Evolutionary conservation across 176 grass and related monocot species (phyloP), one percentile per base, ranked within the genome.

Genomic region (Aechmea fasciata): DNA sequence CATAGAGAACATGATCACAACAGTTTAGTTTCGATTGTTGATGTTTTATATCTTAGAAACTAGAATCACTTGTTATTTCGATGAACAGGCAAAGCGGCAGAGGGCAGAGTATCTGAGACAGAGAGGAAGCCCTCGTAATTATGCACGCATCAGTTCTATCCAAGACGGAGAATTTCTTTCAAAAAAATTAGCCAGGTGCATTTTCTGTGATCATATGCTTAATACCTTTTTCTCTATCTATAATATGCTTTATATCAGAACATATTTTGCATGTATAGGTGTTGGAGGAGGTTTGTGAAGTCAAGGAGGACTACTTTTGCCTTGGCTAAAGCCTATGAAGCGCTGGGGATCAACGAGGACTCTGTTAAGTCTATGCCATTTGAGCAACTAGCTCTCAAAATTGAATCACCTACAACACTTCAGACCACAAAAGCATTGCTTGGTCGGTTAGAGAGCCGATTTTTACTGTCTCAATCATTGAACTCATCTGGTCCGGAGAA

Each of bases 51-150:
- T 63, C 53, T 64, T 67, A 72, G 24, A 69, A 54, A 49, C 57
- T 67, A 72, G 24, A 69, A 54, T 22, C 14, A 59, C 64, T 48
- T 10, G 51, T 52, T 52, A 69, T 69, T 55, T 77, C 24, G 48
- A 48, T 49, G 11, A 67, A 63, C 78, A 96, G 91, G 94, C 94
- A 0, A 90, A 84, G 70, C 68, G 70, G 63, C 83, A 99, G 73
- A 90, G 94, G 74, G 86, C 84, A 63, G 94, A 99, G 20, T 93
- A 88, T 85, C 77, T 99, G 69, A 99, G 73, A 83, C 84, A 93
- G 70, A 84, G 90, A 77, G 87, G 82, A 80, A 93, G 87, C 67
- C 82, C 87, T 73, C 71, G 52, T 50, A 75, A 67, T 80, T 83
- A 86, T 79, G 66, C 69, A 41, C 84, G 66, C 6, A 70, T 82